Evolutionary conservation across 2,329 filamentous ascomycete genomes (phyloP).

Genomic region (Achaetomium macrosporum): DNA sequence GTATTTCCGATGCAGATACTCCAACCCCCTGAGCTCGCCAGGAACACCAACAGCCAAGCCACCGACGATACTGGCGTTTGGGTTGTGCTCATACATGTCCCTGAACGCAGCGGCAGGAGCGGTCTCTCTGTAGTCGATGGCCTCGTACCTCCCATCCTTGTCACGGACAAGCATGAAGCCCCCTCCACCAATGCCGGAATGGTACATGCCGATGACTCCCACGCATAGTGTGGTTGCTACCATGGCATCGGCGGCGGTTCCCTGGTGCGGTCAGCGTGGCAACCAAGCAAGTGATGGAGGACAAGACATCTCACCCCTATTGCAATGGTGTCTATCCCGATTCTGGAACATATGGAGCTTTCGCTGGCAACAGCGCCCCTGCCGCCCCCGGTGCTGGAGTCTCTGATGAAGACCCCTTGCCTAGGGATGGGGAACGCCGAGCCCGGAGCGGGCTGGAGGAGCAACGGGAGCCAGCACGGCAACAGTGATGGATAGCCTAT

Average conservation of each 20-base stretch:
- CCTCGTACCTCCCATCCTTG: slow-evolving; percentile 70
- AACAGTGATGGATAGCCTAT: slow-evolving; percentile 10
- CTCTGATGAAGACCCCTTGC: slow-evolving; percentile 7
- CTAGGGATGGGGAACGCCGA: slow-evolving; percentile 7
- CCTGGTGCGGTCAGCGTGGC: slow-evolving; percentile 33
- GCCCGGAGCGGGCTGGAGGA: slow-evolving; percentile 7
- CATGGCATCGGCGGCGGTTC: slow-evolving; percentile 71
- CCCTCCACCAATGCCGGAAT: slow-evolving; percentile 80
- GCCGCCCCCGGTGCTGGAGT: slow-evolving; percentile 12
- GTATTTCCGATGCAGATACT: slow-evolving; percentile 69
- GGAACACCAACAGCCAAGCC: slow-evolving; percentile 69
- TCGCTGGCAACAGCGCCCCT: slow-evolving; percentile 66
- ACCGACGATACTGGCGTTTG: slow-evolving; percentile 59
- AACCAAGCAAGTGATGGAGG: neutral
- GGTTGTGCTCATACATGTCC: slow-evolving; percentile 78
- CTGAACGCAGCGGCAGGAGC: slow-evolving; percentile 75
- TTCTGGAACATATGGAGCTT: slow-evolving; percentile 60
- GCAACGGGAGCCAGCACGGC: slow-evolving; percentile 5
- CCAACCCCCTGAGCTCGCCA: slow-evolving; percentile 70
- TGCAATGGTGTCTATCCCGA: slow-evolving; percentile 58
- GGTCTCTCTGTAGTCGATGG: slow-evolving; percentile 83
- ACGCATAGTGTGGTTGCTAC: slow-evolving; percentile 71
- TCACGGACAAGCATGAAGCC: slow-evolving; percentile 81
- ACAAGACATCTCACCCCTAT: slow-evolving; percentile 38
- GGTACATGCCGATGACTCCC: slow-evolving; percentile 70